Base-by-base conservation (phyloP, 2,329 filamentous ascomycete species). In the Paraconiothyrium brasiliense region DNA sequence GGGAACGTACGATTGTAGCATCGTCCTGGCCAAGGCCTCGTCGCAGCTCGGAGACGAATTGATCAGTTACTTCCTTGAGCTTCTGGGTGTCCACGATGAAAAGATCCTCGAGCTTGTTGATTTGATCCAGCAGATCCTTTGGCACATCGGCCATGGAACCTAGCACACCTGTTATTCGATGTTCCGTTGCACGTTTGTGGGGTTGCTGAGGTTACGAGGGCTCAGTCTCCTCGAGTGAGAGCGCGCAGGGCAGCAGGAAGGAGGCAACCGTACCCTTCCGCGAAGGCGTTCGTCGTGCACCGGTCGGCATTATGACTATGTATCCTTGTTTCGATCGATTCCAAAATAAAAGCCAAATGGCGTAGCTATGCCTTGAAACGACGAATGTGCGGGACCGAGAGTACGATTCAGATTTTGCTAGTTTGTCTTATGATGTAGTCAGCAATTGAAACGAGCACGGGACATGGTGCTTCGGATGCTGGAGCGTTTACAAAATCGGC, bases 71-170 rank as follows among this genome's bases (percentile, higher is more conserved):
- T 68, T 90, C 81, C 86, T 98, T 98, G 59, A 98, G 88, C 83
- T 92, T 97, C 41, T 86, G 81, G 0, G 86, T 86, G 67, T 91
- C 87, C 49, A 98, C 89, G 11, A 89, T 91, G 81, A 99, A 97
- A 57, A 90, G 80, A 60, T 93, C 86, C 83, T 98, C 95, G 27
- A 98, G 86, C 64, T 87, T 85, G 78, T 92, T 89, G 76, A 98
- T 94, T 82, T 97, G 91, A 57, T 85, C 79, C 77, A 92, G 83
- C 67, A 97, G 87, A 80, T 93, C 89, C 82, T 93, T 91, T 67
- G 94, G 94, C 80, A 97, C 87, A 83, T 97, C 93, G 79, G 90
- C 89, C 88, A 95, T 92, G 66, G 94, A 97, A 77, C 93, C 93
- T 97, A 64, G 27, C 24, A 61, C 56, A 65, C 10, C 60, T 61